Evolutionary conservation across 805 yeast genomes (phyloP).

Genomic region (Teunomyces gatunensis): DNA sequence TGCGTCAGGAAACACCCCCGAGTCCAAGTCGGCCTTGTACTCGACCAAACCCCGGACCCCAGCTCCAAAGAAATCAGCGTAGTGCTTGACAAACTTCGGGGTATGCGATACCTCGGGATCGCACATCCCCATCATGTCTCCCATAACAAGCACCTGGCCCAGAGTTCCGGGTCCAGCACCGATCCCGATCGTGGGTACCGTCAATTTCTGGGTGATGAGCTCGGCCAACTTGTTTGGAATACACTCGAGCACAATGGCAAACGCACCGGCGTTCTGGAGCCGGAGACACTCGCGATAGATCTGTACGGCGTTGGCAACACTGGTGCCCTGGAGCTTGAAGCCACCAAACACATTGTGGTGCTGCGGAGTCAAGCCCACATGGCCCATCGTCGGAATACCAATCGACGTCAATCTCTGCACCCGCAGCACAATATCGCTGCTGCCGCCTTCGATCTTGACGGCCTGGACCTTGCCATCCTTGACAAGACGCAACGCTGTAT

Average conservation of each 20-base stretch:
- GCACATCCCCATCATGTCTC: constrained; percentile 78
- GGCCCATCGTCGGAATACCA: constrained; percentile 91
- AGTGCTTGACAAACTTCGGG: constrained; percentile 72
- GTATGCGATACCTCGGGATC: constrained; percentile 48
- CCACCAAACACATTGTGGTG: constrained; percentile 78
- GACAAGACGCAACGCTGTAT: constrained; percentile 54
- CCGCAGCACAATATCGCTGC: constrained; percentile 47
- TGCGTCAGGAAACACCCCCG: constrained; percentile 55
- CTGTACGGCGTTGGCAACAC: constrained; percentile 49
- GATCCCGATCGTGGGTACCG: constrained; percentile 87
- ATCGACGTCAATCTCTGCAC: constrained; percentile 55
- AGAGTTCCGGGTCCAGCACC: constrained; percentile 87
- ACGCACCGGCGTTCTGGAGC: constrained; percentile 74
- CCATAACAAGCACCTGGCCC: constrained; percentile 88
- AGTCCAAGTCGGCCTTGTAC: constrained; percentile 61
- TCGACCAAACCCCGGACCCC: constrained; percentile 51
- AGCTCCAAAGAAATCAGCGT: constrained; percentile 47
- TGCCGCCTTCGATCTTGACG: constrained; percentile 83
- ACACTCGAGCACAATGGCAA: constrained; percentile 76
- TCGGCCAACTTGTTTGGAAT: constrained; percentile 73
- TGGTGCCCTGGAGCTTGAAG: constrained; percentile 79
- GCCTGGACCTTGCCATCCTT: constrained; percentile 61
- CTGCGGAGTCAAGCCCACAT: constrained; percentile 92
- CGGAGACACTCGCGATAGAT: constrained; percentile 66
- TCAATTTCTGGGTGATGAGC: constrained; percentile 55